These are phyloP conservation scores for Schoenoplectus triqueter DNA, from an alignment of 202 grass and related monocot species.

Conservation along the genomic window DNA sequence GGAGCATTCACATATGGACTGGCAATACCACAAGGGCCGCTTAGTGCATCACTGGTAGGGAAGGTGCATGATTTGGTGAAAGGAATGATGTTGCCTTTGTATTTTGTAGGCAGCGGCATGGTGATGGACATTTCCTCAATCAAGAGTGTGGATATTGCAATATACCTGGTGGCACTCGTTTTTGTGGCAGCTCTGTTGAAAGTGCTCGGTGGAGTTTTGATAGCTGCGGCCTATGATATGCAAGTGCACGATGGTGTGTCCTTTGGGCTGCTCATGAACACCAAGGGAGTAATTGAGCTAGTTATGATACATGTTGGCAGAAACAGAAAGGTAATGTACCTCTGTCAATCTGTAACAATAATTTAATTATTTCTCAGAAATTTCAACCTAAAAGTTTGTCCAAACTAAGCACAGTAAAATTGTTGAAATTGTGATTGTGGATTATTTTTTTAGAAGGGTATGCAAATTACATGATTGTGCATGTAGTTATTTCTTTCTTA, in stretches of 20 bases:
- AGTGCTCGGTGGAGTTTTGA: constrained; percentile 36
- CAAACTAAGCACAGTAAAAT: background rate
- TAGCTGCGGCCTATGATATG: constrained; percentile 57
- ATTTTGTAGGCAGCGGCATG: constrained; percentile 69
- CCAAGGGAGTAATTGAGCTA: constrained; percentile 66
- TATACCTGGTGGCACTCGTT: constrained; percentile 38
- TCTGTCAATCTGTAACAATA: background rate
- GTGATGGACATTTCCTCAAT: constrained; percentile 45
- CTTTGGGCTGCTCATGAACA: constrained; percentile 73
- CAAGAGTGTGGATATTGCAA: background rate
- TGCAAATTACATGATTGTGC: too few relatives aligned
- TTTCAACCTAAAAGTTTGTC: background rate
- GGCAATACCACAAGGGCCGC: constrained; percentile 64
- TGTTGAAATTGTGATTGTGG: constrained; percentile 16
- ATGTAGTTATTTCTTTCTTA: background rate
- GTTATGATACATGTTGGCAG: constrained; percentile 65
- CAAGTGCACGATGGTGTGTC: constrained; percentile 60
- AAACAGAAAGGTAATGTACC: constrained; percentile 48
- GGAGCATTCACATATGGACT: constrained; percentile 75
- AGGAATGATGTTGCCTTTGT: constrained; percentile 56
- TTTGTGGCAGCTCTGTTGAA: constrained; percentile 43
- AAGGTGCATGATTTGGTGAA: constrained; percentile 66
- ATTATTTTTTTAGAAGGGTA: background rate
- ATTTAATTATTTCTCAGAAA: background rate
- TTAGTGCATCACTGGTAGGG: constrained; percentile 63